phyloP scores from a whole-genome alignment of 176 grass and related monocot species.

The Rhynchospora pubera region DNA sequence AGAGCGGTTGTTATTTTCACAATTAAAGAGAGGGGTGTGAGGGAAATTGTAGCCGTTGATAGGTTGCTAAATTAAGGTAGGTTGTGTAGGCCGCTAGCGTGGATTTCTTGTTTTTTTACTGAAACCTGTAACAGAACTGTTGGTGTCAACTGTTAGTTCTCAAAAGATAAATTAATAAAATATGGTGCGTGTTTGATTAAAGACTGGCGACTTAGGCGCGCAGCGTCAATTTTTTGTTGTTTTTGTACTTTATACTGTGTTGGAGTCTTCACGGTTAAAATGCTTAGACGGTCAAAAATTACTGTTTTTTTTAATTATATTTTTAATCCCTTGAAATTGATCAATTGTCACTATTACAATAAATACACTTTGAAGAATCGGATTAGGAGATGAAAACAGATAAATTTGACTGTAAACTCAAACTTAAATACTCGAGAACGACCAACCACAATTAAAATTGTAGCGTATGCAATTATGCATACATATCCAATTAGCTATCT shows the following conservation, averaged over 20 bases:
- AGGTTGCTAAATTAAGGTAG: neutral
- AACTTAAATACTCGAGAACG: neutral
- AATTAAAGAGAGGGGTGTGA: neutral
- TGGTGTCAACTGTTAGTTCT: neutral
- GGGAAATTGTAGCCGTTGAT: slow-evolving; percentile 13
- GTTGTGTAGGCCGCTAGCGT: neutral
- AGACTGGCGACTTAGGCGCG: neutral
- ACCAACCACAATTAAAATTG: neutral
- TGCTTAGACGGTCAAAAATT: neutral
- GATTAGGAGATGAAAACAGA: neutral
- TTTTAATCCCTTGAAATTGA: neutral
- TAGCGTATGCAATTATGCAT: neutral
- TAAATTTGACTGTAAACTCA: neutral
- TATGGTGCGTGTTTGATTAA: neutral
- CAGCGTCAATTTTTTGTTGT: neutral
- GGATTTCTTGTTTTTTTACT: neutral
- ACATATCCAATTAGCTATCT: neutral
- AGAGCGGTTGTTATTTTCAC: neutral
- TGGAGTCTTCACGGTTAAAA: neutral
- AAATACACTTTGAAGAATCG: neutral
- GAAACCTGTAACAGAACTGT: neutral
- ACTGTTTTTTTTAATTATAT: neutral
- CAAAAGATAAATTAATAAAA: too few relatives aligned
- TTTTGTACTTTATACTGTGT: neutral
- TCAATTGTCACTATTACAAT: neutral